Evolutionary conservation across 139 green algal genomes (phyloP), one percentile per base, ranked within the genome.

Genomic region (Monoraphidium neglectum): DNA sequence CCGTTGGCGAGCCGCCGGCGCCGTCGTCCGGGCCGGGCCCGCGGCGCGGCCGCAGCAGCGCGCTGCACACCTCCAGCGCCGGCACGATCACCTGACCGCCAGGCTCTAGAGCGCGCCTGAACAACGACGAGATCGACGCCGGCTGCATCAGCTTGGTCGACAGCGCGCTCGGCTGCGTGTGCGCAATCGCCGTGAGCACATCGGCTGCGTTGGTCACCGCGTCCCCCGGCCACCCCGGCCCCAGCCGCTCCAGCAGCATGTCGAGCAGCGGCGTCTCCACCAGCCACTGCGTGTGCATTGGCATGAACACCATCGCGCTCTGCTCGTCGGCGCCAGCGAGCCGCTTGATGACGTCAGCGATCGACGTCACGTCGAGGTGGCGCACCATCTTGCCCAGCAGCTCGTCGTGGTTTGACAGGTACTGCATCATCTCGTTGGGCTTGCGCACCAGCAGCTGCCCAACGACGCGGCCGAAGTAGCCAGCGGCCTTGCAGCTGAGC

Each of bases 401-500:
- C 56, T 63, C 56, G 26, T 5, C 10, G 10, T 15, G 56, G n/a
- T 10, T 8, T 12, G 10, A 12, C 51, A 97, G 78, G 80, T 93
- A 93, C 62, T 83, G 57, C 68, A 92, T 83, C 69, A 90, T 77
- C 68, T 91, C 88, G 37, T 81, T 82, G 12, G 80, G 80, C 74
- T 89, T 91, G 62, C 90, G 82, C 40, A 89, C 62, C 38, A 97
- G 79, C 64, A 97, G 84, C 62, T 83, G 86, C 30, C 74, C 85
- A 28, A 96, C 77, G 3, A 98, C 90, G 1, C 94, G 88, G 36
- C 87, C 88, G 74, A 98, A 97, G 77, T 98, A 98, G 26, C 95
- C 95, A 2, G 94, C 91, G 1, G 93, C 86, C 65, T 93, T 93
- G 76, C 78, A 84, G 62, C 88, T 87, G 3, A 96, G 71, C 0